Percentiles rank a stretch among this genome's conserved stretches.
phyloP scores from a whole-genome alignment of 768 basidiomycete genomes.

The Porphyrellus cyaneotinctus region DNA sequence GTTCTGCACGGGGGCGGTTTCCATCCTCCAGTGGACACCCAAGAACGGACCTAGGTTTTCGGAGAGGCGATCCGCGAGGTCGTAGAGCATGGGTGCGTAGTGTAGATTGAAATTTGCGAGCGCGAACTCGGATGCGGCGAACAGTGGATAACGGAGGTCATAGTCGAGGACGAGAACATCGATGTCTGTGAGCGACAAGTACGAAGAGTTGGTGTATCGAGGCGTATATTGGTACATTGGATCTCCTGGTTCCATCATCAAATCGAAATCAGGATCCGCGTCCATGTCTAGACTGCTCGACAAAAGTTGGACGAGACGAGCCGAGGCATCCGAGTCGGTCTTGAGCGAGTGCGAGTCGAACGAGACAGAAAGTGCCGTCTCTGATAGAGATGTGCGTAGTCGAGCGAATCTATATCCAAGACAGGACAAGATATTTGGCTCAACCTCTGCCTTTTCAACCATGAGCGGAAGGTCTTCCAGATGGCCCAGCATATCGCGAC shows the following conservation, averaged over 20 bases:
- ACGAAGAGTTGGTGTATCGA: conserved; percentile 13
- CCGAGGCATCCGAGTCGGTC: conserved; percentile 8
- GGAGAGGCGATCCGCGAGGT: conserved; percentile 37
- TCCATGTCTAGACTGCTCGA: conserved; percentile 7
- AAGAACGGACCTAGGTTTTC: conserved; percentile 38
- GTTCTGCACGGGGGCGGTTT: conserved; percentile 40
- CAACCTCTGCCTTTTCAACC: background rate
- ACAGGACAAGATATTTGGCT: conserved; percentile 20
- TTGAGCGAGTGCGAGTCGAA: conserved; percentile 4
- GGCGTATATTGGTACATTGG: conserved; percentile 13
- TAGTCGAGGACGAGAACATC: conserved; percentile 53
- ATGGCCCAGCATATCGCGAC: background rate
- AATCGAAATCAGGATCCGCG: conserved; percentile 1
- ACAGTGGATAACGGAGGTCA: conserved; percentile 46
- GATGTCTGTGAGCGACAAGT: conserved; percentile 24
- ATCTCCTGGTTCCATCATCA: conserved; percentile 10
- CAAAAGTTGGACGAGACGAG: conserved; percentile 14
- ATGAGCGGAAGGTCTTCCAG: background rate
- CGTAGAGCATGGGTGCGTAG: conserved; percentile 42
- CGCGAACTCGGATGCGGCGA: conserved; percentile 17
- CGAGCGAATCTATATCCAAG: conserved; percentile 17
- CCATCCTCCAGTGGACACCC: conserved; percentile 57
- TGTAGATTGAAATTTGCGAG: conserved; percentile 24
- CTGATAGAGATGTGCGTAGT: conserved; percentile 7
- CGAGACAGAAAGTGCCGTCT: conserved; percentile 6